Conservation (phyloP, 2,329 filamentous ascomycete genomes). For the Pyricularia grisea region DNA sequence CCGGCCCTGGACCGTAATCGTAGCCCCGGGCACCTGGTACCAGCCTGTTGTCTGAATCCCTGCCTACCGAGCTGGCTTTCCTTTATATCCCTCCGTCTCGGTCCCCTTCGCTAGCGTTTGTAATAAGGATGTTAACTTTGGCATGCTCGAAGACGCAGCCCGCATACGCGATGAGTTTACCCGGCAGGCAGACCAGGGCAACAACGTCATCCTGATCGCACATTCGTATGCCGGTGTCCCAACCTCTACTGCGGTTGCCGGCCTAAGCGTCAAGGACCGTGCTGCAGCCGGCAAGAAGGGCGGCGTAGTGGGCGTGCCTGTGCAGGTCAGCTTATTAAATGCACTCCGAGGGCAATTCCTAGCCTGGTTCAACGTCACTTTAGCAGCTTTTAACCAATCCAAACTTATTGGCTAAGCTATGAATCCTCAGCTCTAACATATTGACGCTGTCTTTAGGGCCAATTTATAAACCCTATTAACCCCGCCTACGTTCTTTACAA, state of each 20-base stretch:
- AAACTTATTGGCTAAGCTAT: no score
- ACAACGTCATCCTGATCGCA: constrained; percentile 8
- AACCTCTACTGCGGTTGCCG: constrained; percentile 6
- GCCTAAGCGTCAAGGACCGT: constrained; percentile 6
- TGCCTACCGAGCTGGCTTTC: constrained; percentile 19
- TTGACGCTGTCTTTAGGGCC: constrained; percentile 2
- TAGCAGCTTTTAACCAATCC: not conserved
- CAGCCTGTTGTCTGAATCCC: constrained; percentile 18
- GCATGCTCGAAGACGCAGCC: constrained; percentile 7
- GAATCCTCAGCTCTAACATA: not conserved
- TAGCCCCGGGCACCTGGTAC: constrained; percentile 30
- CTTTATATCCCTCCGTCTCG: constrained; percentile 22
- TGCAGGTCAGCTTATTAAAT: constrained; percentile 5
- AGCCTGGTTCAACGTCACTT: constrained; percentile 6
- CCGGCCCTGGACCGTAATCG: constrained; percentile 17
- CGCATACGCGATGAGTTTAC: constrained; percentile 5
- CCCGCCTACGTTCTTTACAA: constrained; percentile 7
- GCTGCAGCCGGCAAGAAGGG: constrained; percentile 1
- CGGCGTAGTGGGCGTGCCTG: constrained; percentile 7
- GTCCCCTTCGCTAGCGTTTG: constrained; percentile 22
- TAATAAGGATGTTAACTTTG: constrained; percentile 16
- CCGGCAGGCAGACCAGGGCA: constrained; percentile 5
- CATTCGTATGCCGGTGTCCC: constrained; percentile 10
- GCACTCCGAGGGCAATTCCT: constrained; percentile 6
- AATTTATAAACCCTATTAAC: constrained; percentile 6